Evolutionary conservation across 2,329 filamentous ascomycete genomes (phyloP).

Genomic region (Trichoderma sp.): DNA sequence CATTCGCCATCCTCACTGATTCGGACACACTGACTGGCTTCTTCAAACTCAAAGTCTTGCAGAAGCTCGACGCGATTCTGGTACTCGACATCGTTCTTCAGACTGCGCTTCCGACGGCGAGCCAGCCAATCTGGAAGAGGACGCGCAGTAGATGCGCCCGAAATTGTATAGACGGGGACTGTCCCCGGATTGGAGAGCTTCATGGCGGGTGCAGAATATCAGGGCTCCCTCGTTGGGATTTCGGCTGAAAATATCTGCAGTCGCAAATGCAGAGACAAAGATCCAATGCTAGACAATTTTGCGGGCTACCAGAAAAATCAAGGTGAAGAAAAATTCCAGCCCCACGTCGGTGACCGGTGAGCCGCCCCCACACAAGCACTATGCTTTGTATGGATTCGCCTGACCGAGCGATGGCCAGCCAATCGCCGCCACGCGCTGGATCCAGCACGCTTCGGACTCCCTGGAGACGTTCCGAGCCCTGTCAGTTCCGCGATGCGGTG

Average conservation of each 20-base stretch:
- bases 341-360: constrained; percentile 22
- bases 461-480: constrained; percentile 20
- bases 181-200: constrained; percentile 80
- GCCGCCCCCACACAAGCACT: constrained; percentile 16
- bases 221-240: neutral
- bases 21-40: constrained; percentile 86
- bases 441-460: constrained; percentile 21
- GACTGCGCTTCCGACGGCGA: constrained; percentile 80
- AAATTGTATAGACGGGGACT: constrained; percentile 92
- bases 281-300: neutral
- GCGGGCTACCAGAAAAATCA: constrained; percentile 23
- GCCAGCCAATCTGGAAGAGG: constrained; percentile 95
- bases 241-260: neutral
- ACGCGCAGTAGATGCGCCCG: constrained; percentile 82
- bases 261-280: neutral
- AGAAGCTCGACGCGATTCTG: constrained; percentile 91
- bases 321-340: constrained; percentile 25
- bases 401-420: constrained; percentile 22
- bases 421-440: constrained; percentile 24
- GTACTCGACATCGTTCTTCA: constrained; percentile 92
- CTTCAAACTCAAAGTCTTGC: constrained; percentile 97
- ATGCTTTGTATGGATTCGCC: constrained; percentile 8
- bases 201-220: constrained; percentile 50
- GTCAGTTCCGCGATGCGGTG: constrained; percentile 21
- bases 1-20: constrained; percentile 95